Percentiles rank a stretch among this genome's conserved stretches.
phyloP scores from a whole-genome alignment of 108 stramenopile genomes.

The Skeletonema tropicum region DNA sequence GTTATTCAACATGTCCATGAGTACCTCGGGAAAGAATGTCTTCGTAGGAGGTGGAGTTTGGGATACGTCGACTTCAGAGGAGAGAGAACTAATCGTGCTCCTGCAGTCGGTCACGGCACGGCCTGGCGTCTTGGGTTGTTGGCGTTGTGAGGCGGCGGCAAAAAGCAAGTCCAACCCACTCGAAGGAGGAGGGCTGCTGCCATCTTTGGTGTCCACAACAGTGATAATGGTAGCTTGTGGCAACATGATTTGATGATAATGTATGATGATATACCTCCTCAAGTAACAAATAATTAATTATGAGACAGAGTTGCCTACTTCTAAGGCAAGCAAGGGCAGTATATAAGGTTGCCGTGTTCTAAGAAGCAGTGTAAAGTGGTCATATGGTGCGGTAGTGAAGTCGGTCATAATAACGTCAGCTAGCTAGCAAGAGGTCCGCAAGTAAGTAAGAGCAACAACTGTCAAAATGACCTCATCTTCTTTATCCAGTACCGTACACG shows the following conservation, averaged over 20 bases:
- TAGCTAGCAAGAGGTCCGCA: too few relatives aligned
- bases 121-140: neutral
- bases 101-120: neutral
- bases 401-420: too few relatives aligned
- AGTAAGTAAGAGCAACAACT: too few relatives aligned
- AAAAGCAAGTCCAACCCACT: slow-evolving; percentile 4
- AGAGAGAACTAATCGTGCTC: neutral
- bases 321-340: too few relatives aligned
- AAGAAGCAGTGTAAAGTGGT: too few relatives aligned
- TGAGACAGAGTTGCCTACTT: too few relatives aligned
- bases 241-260: neutral
- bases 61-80: neutral
- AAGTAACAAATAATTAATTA: too few relatives aligned
- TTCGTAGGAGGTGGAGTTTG: neutral
- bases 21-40: neutral
- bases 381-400: too few relatives aligned
- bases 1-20: neutral
- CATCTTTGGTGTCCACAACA: neutral
- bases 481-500: too few relatives aligned
- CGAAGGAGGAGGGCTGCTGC: neutral
- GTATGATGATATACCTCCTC: neutral
- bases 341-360: too few relatives aligned
- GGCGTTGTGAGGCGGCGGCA: neutral
- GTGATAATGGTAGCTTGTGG: neutral
- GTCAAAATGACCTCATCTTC: too few relatives aligned